A percentile compares a stretch with the other conserved stretches of the same genome.
Evolutionary conservation across 106 monocot genomes (phyloP).

Genomic region (Cymbidium sinense): DNA sequence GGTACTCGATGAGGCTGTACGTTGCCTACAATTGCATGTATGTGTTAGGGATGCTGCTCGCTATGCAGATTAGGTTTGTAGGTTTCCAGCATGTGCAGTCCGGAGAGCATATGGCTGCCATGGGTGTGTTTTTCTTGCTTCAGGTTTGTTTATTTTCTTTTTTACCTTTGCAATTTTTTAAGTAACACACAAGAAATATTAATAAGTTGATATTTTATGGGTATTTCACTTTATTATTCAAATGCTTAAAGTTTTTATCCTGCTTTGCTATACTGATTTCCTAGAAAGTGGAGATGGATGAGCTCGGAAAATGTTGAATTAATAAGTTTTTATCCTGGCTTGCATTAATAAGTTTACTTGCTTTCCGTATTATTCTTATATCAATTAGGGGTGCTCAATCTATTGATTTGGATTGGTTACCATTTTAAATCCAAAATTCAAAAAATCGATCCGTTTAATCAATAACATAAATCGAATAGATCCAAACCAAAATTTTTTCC

Average conservation of each 20-base stretch:
- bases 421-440: too few species aligned
- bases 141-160: slow-evolving; percentile 29
- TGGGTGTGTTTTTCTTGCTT: slow-evolving; percentile 78
- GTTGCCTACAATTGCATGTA: slow-evolving; percentile 70
- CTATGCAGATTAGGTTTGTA: slow-evolving; percentile 79
- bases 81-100: slow-evolving; percentile 86
- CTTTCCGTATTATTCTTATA: too few species aligned
- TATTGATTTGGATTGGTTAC: too few species aligned
- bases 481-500: too few species aligned
- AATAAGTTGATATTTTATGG: neutral
- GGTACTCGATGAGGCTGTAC: slow-evolving; percentile 77
- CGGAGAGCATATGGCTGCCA: slow-evolving; percentile 80
- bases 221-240: neutral
- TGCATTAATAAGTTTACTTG: too few species aligned
- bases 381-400: too few species aligned
- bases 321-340: too few species aligned
- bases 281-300: neutral
- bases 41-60: slow-evolving; percentile 68
- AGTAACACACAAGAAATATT: neutral
- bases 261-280: neutral
- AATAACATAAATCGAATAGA: too few species aligned
- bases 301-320: neutral
- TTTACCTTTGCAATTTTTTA: neutral
- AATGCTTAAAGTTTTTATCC: neutral
- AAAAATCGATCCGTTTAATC: too few species aligned